Evolutionary conservation across 768 basidiomycete genomes (phyloP), one percentile per base, ranked within the genome.

Genomic region (Termitomyces sp.): DNA sequence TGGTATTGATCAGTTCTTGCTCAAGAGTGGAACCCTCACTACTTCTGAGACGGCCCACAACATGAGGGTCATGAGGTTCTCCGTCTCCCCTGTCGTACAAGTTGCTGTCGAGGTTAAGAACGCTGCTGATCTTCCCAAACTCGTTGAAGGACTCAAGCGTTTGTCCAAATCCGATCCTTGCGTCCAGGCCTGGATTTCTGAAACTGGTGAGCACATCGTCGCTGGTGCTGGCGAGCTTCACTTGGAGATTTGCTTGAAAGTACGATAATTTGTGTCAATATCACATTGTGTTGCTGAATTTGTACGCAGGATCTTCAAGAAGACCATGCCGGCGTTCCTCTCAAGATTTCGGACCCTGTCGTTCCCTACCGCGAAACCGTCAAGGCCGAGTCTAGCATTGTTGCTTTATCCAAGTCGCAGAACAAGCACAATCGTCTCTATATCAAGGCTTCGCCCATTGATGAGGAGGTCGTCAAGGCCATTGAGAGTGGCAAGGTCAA

Each of bases 371-470:
- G 93, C 71, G 97, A 98, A 80, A 98, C 96, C 14, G 94, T 99
- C 73, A 92, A 87, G 75, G 74, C 93, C 55, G 94, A 98, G 74
- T 98, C 96, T 8, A 84, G 88, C 50, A 98, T 98, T 65, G 87
- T 91, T 62, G 96, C 97, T 21, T 79, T 98, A 35, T 98, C 97
- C 60, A 99, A 99, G 75, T 98, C 96, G 30, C 97, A 97, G 77
- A 98, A 99, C 83, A 98, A 98, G 83, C 96, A 99, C 87, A 99
- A 98, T 74, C 91, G 96, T 78, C 80, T 99, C 55, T 99, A 87
- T 73, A 81, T 86, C 63, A 94, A 93, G 81, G 97, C 97, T 41
- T 62, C 85, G 76, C 96, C 96, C 38, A 70, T 99, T 54, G 92
- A 90, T 24, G 97, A 98, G 69, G 94, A 97, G 71, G 84, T 98